A percentile compares a stretch with the other conserved stretches of the same genome.
phyloP scores from a whole-genome alignment of 495 filamentous ascomycete species.

The Trichoderma erinaceum region DNA sequence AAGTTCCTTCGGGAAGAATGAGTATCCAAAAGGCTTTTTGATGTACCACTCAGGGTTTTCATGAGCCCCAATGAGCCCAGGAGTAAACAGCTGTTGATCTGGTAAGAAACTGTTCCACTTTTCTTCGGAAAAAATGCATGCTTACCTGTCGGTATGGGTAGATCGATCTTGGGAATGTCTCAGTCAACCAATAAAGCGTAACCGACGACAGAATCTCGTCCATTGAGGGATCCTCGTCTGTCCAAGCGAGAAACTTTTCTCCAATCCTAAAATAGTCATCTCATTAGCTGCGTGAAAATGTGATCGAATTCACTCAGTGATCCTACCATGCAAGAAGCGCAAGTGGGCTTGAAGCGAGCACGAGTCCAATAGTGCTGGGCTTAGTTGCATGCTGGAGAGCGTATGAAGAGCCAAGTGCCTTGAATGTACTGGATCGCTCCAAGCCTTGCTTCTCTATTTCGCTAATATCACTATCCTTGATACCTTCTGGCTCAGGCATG shows the following conservation, averaged over 20 bases:
- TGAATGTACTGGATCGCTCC: slow-evolving; percentile 31
- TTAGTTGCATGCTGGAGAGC: slow-evolving; percentile 48
- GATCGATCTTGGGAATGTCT: slow-evolving; percentile 48
- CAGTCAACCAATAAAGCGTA: slow-evolving; percentile 56
- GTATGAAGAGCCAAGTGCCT: slow-evolving; percentile 40
- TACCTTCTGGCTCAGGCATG: slow-evolving; percentile 14
- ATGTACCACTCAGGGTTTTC: slow-evolving; percentile 28
- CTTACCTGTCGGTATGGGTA: slow-evolving; percentile 47
- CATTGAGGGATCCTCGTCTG: slow-evolving; percentile 42
- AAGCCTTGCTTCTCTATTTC: slow-evolving; percentile 33
- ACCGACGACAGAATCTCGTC: slow-evolving; percentile 51
- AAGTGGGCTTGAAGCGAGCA: slow-evolving; percentile 46
- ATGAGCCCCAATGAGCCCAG: slow-evolving; percentile 25
- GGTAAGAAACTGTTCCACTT: neutral
- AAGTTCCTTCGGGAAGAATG: slow-evolving; percentile 47
- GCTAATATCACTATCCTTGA: slow-evolving; percentile 19
- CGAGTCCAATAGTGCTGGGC: slow-evolving; percentile 53
- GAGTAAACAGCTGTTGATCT: slow-evolving; percentile 24
- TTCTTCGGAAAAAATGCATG: neutral
- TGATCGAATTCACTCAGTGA: slow-evolving; percentile 16
- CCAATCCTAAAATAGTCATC: slow-evolving; percentile 40
- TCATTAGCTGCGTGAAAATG: slow-evolving; percentile 2
- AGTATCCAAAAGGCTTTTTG: slow-evolving; percentile 51
- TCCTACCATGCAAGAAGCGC: slow-evolving; percentile 51
- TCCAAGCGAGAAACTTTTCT: slow-evolving; percentile 58